Evolutionary conservation across 2,329 filamentous ascomycete species (phyloP).

Genomic region (Sporothrix brunneoviolacea): DNA sequence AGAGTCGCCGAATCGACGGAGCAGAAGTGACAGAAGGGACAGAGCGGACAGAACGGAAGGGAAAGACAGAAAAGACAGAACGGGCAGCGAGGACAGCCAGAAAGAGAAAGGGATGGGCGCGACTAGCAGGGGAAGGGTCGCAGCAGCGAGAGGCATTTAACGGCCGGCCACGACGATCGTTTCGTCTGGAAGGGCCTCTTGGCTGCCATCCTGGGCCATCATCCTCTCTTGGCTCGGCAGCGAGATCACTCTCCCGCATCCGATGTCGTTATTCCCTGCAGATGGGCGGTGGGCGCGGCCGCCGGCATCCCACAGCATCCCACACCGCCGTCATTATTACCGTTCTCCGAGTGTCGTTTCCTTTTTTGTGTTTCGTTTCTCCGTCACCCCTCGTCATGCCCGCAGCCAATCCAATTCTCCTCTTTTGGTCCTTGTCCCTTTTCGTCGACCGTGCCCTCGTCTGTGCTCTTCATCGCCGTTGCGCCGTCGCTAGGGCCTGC

Average conservation of each 20-base stretch:
- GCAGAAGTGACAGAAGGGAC: not conserved
- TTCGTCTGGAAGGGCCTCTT: slow-evolving; percentile 3
- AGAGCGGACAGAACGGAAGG: not conserved
- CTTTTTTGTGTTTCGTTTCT: not conserved
- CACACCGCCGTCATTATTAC: slow-evolving; percentile 8
- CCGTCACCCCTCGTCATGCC: no score
- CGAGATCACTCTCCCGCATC: no score
- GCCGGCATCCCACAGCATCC: no score
- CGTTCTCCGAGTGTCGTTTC: not conserved
- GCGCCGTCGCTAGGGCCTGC: no score
- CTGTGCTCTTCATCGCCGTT: no score
- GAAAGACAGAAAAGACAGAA: not conserved
- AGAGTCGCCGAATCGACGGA: no score
- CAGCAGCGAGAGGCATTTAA: slow-evolving; percentile 3
- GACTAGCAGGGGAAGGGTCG: not conserved
- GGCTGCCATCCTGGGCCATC: not conserved
- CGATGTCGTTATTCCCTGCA: no score
- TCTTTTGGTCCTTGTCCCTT: no score
- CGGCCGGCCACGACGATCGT: slow-evolving; percentile 2
- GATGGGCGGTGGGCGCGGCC: no score
- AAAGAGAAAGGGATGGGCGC: not conserved
- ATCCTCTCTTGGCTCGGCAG: no score
- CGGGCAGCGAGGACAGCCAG: not conserved
- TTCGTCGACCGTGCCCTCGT: no score
- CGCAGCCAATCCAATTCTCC: no score